phyloP scores from a whole-genome alignment of 495 filamentous ascomycete species.

The Bacidia gigantensis region DNA sequence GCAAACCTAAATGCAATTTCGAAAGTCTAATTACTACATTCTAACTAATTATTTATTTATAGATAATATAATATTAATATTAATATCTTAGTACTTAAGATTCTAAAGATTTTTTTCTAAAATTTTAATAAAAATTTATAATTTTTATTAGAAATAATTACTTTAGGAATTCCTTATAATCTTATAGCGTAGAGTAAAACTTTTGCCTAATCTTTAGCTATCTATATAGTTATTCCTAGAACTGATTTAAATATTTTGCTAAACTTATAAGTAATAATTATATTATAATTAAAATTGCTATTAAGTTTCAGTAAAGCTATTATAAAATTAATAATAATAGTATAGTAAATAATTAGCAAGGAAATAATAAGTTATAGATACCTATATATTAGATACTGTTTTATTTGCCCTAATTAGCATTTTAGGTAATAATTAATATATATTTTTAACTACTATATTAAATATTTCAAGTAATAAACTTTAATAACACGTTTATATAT shows the following conservation, averaged over 20 bases:
- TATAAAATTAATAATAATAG: conserved; percentile 3
- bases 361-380: not conserved
- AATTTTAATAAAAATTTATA: conserved; percentile 1
- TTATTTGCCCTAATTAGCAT: not conserved
- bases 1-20: not conserved
- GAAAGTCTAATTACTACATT: not conserved
- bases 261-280: conserved; percentile 1
- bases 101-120: not conserved
- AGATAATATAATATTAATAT: not conserved
- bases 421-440: not conserved
- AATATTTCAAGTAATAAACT: not conserved
- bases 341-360: conserved; percentile 1
- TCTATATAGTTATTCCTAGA: not conserved
- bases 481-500: not conserved
- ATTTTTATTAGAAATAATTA: conserved; percentile 2
- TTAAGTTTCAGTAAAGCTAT: not conserved
- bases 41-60: not conserved
- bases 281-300: not conserved
- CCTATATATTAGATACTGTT: not conserved
- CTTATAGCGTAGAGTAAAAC: not conserved
- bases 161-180: not conserved
- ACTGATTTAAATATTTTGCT: not conserved
- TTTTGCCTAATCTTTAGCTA: not conserved
- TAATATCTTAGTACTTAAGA: not conserved
- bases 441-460: not conserved